Evolutionary conservation across 257 asterid genomes (phyloP).

Genomic region (Coffea eugenioides): DNA sequence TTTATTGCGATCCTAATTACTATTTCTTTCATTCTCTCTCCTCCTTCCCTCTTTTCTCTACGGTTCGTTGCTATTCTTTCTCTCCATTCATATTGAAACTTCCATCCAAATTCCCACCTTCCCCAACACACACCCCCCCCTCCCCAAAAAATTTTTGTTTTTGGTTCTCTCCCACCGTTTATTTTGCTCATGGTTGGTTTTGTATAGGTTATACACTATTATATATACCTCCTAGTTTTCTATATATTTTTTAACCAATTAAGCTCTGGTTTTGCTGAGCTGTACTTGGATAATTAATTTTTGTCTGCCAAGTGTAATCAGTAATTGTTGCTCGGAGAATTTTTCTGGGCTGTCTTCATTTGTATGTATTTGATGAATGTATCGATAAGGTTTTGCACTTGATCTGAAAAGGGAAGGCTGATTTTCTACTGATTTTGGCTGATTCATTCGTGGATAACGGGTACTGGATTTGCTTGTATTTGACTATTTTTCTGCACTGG

Average conservation of each 20-base stretch:
- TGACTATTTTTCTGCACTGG: neutral
- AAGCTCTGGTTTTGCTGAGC: slow-evolving; percentile 21
- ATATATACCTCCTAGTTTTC: neutral
- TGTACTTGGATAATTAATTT: slow-evolving; percentile 12
- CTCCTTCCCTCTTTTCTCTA: slow-evolving; percentile 1
- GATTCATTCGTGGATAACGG: neutral
- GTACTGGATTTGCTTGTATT: neutral
- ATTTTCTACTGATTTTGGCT: slow-evolving; percentile 6
- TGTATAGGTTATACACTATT: slow-evolving; percentile 13
- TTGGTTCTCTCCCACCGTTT: neutral
- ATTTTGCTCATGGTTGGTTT: slow-evolving; percentile 8
- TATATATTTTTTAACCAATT: slow-evolving; percentile 24
- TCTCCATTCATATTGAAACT: slow-evolving; percentile 8
- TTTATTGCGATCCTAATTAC: slow-evolving; percentile 39
- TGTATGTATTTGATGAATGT: neutral
- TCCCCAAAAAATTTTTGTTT: no score
- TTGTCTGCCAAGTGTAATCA: neutral
- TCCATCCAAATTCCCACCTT: slow-evolving; percentile 3
- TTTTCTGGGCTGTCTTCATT: neutral
- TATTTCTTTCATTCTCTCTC: slow-evolving; percentile 10
- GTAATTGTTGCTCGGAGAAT: neutral
- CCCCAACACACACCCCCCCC: no score
- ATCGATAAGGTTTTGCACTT: neutral
- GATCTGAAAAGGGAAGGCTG: slow-evolving; percentile 5
- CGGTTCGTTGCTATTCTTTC: slow-evolving; percentile 30